Evolutionary conservation across 352 stramenopile species (phyloP), one percentile per base, ranked within the genome.

Genomic region (Globisporangium paddicum): DNA sequence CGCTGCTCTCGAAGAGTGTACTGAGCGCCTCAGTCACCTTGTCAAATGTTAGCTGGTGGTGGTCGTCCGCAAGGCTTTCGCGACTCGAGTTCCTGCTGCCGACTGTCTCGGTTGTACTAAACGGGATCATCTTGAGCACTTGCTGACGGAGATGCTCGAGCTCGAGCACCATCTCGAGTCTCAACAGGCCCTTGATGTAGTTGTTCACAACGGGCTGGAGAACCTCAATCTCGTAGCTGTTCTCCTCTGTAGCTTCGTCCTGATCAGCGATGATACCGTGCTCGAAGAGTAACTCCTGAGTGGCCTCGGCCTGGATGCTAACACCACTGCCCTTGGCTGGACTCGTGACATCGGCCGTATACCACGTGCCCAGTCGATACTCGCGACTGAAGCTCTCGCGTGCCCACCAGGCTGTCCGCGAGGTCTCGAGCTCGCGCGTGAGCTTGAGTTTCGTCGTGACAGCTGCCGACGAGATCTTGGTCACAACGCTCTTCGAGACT

Each of bases 321-420:
- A n/a, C n/a, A n/a, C n/a, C n/a, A 19, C 21, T 30, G 10, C 5
- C 25, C 16, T 19, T 18, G 1, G n/a, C 37, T n/a, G 68, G 52
- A 10, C 58, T 13, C 16, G 64, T 55, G 5, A 87, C 64, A n/a
- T 90, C 79, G 0, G 71, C 72, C 0, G 68, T 72, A 50, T 89
- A 95, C 85, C 82, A 95, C 1, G 82, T 87, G 2, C 85, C 85
- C 8, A 93, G 58, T 1, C 82, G 75, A 55, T 87, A 90, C 54
- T 72, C 81, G 14, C 85, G 69, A 54, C 82, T 92, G 52, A 75
- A 90, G 23, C 77, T 87, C 58, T 94, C 85, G n/a, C 80, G 74
- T 0, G 79, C 82, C 85, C 85, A 94, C 85, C 82, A 94, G 18
- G 73, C 71, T 1, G 70, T 90, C 6, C 80, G 60, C 3, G 77